Conservation (phyloP, 1,139 yeast species). For the Dujonia santamariae region DNA sequence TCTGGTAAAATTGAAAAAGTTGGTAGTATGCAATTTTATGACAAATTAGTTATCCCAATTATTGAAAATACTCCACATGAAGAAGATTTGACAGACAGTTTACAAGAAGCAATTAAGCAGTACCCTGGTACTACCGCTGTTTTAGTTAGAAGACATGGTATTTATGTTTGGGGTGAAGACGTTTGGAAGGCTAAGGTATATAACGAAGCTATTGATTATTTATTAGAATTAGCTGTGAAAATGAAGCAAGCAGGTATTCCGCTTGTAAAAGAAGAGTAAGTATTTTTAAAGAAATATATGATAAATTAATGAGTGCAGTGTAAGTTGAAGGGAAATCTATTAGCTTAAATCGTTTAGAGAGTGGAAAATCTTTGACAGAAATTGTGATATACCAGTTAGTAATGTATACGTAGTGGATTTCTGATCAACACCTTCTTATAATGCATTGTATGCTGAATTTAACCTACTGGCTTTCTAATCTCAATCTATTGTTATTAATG, state of each 20-base stretch:
- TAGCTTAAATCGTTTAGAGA: no score
- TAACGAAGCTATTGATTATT: slow-evolving; percentile 89
- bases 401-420: no score
- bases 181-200: slow-evolving; percentile 92
- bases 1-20: slow-evolving; percentile 52
- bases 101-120: slow-evolving; percentile 58
- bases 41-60: slow-evolving; percentile 79
- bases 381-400: no score
- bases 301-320: no score
- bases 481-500: no score
- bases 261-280: slow-evolving; percentile 26
- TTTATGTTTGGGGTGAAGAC: slow-evolving; percentile 92
- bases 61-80: slow-evolving; percentile 89
- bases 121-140: slow-evolving; percentile 85
- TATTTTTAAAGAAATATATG: no score
- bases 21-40: slow-evolving; percentile 71
- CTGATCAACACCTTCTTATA: no score
- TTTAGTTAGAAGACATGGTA: slow-evolving; percentile 88
- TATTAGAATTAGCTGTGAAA: slow-evolving; percentile 79
- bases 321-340: no score
- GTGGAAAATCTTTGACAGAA: no score
- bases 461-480: no score
- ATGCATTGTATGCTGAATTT: no score
- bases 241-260: slow-evolving; percentile 66
- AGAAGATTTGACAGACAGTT: slow-evolving; percentile 71